Evolutionary conservation across 2,329 filamentous ascomycete species (phyloP), one percentile per base, ranked within the genome.

Genomic region (Colletotrichum kahawae): DNA sequence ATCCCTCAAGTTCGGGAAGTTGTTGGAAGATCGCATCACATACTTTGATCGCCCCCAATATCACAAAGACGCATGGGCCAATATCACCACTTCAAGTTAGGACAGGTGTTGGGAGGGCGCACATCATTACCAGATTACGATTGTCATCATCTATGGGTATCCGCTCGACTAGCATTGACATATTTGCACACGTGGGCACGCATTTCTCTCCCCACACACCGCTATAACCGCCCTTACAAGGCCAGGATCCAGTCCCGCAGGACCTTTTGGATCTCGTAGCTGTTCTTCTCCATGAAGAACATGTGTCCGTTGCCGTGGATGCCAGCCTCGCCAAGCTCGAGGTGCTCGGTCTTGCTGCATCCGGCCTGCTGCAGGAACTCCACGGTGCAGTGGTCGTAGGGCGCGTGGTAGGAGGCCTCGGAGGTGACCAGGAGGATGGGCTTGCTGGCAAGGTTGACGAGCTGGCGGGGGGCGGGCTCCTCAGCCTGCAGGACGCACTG

Each of bases 251-350:
- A 82, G 5, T 70, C 38, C n/a, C 79, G 68, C 4, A 82, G 33
- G 14, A 78, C 70, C 29, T 60, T 56, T 38, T 81, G 78, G 62
- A 88, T 85, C 57, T 82, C 76, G 73, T 85, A 79, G 69, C 84
- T 88, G 77, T 89, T 89, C 81, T 83, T 84, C 81, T 88, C 87
- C 81, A 89, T 80, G 74, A 88, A 87, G 71, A 87, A 83, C 83
- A 89, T 84, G 79, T 89, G 87, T 0, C 85, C 86, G 72, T 89
- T 88, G 9, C 87, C 87, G 48, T 80, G 77, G 43, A 88, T 83
- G 5, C 85, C 85, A 8, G 79, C 78, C 34, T 85, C 80, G 7
- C 73, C 81, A 27, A 89, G 81, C 77, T 82, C 80, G 51, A 87
- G 38, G 76, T 84, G 82, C 67, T 84, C 78, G 34, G 81, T 75